Base-by-base conservation (phyloP, 116 monocot species). In the Papilionanthe hybrid region DNA sequence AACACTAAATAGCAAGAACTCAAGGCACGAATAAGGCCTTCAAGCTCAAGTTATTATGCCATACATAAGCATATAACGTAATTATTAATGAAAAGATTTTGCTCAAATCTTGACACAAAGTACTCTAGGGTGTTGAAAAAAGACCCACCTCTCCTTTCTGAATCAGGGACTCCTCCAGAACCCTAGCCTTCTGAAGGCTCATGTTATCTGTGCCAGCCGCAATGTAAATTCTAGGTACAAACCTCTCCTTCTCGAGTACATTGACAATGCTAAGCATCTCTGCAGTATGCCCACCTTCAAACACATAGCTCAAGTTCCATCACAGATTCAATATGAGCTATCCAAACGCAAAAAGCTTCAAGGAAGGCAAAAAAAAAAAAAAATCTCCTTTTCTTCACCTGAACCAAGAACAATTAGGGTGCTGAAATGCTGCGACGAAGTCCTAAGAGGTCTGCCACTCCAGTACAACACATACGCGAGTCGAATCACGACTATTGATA, bases 201-300 rank as follows among this genome's bases (percentile, higher is more conserved):
- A 96, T 92, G 78, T 83, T 84, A 83, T 96, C 94, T 25, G 96
- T 93, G 11, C 72, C 63, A 25, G 94, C 93, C 0, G 92, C 90
- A 27, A 96, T 80, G 66, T 94, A 96, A 80, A 86, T 86, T 78
- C 96, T 89, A 9, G 88, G 94, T 0, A 69, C 77, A 75, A 88
- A 93, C 73, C 80, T 88, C 28, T 92, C 93, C 80, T 87, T 92
- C 25, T 80, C 84, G 49, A 96, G 92, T 10, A 88, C 80, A 37
- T 82, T 90, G 72, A 92, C 32, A 11, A 96, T 85, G 81, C 89
- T 88, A 28, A 96, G 87, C 93, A 96, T 96, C 81, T 96, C 96
- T 23, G 96, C 96, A 3, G 96, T 96, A 82, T 96, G 96, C 1
- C 93, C 96, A 25, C 96, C 96, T 96, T 76, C 30, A 72, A 30